A percentile compares a stretch with the other conserved stretches of the same genome.
These are phyloP conservation scores for Euphorbia celastroides DNA, from an alignment of 441 rosid species.

Conservation along the genomic window DNA sequence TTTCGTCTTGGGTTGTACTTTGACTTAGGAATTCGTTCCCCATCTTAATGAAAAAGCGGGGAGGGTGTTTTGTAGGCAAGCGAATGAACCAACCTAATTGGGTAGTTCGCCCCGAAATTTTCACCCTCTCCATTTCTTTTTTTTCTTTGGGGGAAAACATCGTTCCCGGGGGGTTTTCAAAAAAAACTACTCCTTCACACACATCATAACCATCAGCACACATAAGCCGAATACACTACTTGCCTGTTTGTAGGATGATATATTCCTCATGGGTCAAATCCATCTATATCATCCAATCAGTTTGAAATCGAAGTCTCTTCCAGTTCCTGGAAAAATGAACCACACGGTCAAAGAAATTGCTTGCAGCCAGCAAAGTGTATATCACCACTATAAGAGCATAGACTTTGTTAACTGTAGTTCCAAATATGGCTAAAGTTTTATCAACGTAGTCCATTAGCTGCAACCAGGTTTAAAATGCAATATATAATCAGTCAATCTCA, in stretches of 20 bases:
- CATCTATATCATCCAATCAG: slow-evolving; percentile 80
- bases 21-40: no score
- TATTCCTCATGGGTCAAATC: slow-evolving; percentile 90
- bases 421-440: slow-evolving; percentile 76
- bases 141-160: no score
- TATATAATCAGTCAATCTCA: slow-evolving; percentile 12
- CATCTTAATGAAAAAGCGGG: no score
- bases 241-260: slow-evolving; percentile 88
- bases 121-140: no score
- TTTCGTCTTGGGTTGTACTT: no score
- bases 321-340: slow-evolving; percentile 89
- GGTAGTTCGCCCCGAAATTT: no score
- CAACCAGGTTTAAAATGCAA: slow-evolving; percentile 21
- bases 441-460: slow-evolving; percentile 96
- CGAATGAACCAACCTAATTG: no score
- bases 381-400: slow-evolving; percentile 97
- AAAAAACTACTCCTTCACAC: no score
- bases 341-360: slow-evolving; percentile 89
- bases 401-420: slow-evolving; percentile 75
- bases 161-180: no score
- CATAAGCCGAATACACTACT: slow-evolving; percentile 7
- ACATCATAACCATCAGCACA: no score
- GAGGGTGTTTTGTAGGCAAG: no score
- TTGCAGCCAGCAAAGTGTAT: slow-evolving; percentile 81
- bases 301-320: slow-evolving; percentile 80